Evolutionary conservation across 371 early-diverging fungal species (phyloP).

Genomic region (Saksenaea vasiformis): DNA sequence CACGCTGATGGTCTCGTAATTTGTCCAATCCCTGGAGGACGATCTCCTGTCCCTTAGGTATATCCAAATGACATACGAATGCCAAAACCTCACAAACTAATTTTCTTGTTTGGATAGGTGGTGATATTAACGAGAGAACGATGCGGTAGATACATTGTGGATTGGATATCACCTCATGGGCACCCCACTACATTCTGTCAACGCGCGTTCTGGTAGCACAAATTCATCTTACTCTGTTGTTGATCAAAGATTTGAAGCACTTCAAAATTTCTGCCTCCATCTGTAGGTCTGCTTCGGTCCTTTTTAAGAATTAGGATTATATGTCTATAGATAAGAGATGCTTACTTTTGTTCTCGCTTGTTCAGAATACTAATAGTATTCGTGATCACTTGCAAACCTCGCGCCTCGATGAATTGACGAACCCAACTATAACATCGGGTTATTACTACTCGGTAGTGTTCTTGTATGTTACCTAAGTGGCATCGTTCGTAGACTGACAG

Average conservation of each 20-base stretch:
- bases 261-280: constrained; percentile 83
- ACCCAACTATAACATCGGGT: constrained; percentile 49
- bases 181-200: constrained; percentile 65
- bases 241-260: constrained; percentile 78
- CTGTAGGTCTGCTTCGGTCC: constrained; percentile 70
- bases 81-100: constrained; percentile 83
- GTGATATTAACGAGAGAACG: constrained; percentile 77
- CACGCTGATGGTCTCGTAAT: constrained; percentile 57
- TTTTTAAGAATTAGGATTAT: constrained; percentile 23
- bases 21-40: constrained; percentile 77
- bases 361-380: constrained; percentile 65
- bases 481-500: constrained; percentile 73
- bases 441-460: background rate
- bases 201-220: background rate
- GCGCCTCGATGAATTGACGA: constrained; percentile 69
- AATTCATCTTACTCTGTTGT: constrained; percentile 55
- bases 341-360: constrained; percentile 47
- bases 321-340: too few species aligned
- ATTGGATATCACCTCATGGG: constrained; percentile 75
- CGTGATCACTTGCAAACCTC: constrained; percentile 68
- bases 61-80: constrained; percentile 80
- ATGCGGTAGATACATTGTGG: constrained; percentile 74
- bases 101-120: constrained; percentile 74
- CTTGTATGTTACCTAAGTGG: constrained; percentile 63
- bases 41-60: constrained; percentile 76